phyloP scores from a whole-genome alignment of 352 stramenopile genomes.

The Thalassiosira livingstoniorum region DNA sequence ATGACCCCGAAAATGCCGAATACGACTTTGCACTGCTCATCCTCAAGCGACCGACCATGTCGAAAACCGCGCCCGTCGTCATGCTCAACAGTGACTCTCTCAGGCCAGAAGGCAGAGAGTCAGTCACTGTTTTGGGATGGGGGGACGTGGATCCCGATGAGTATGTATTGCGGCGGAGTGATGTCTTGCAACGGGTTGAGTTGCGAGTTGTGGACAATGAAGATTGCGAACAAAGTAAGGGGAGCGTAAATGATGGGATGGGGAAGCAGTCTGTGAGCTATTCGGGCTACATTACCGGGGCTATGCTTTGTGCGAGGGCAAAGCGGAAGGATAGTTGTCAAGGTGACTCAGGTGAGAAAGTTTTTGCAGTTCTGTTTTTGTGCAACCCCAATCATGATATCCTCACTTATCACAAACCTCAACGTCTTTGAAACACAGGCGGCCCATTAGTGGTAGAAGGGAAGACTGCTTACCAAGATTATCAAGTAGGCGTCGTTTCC shows the following conservation, averaged over 20 bases:
- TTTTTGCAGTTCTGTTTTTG: background rate
- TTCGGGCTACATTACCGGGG: conserved; percentile 56
- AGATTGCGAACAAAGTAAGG: conserved; percentile 55
- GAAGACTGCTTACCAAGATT: conserved; percentile 16
- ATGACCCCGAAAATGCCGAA: conserved; percentile 47
- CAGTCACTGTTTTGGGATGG: conserved; percentile 67
- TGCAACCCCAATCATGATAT: background rate
- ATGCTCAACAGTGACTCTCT: conserved; percentile 34
- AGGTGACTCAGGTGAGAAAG: conserved; percentile 18
- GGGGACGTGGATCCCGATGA: conserved; percentile 42
- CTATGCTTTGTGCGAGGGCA: conserved; percentile 69
- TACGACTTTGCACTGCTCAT: conserved; percentile 65
- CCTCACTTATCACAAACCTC: background rate
- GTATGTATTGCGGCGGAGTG: conserved; percentile 11
- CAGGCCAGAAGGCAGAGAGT: background rate
- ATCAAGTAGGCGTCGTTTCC: conserved; percentile 34
- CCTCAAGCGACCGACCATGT: conserved; percentile 7
- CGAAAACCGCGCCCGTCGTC: conserved; percentile 34
- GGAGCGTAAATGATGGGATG: too few species aligned
- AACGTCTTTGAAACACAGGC: background rate
- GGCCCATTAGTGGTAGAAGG: conserved; percentile 53
- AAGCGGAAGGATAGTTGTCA: conserved; percentile 44
- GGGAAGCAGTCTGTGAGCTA: conserved; percentile 46
- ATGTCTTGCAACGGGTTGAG: conserved; percentile 49
- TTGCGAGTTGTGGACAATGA: conserved; percentile 67